Conservation (phyloP, 257 asterid species). For the Solanum chiquidenum region DNA sequence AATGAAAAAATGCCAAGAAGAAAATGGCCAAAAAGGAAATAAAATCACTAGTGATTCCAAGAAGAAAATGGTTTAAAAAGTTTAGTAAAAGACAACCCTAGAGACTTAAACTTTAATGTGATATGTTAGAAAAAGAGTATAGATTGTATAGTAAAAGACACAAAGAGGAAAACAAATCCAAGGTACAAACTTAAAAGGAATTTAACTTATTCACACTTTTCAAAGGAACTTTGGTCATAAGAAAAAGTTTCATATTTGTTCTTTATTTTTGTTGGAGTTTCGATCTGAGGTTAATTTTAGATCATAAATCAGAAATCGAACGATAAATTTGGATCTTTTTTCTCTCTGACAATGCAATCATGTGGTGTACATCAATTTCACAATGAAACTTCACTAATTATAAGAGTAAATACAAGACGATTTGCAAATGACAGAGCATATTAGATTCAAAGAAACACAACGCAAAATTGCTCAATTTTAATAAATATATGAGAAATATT, state of each 20-base stretch:
- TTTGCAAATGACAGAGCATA: neutral
- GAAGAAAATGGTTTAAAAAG: slow-evolving; percentile 25
- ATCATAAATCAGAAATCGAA: neutral
- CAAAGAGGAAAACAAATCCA: slow-evolving; percentile 45
- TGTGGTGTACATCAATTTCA: neutral
- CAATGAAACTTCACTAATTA: neutral
- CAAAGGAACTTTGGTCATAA: neutral
- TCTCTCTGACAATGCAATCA: neutral
- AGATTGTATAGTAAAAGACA: slow-evolving; percentile 42
- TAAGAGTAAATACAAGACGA: neutral
- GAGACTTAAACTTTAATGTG: slow-evolving; percentile 20
- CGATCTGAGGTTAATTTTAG: neutral
- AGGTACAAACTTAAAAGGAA: slow-evolving; percentile 34
- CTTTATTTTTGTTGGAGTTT: neutral
- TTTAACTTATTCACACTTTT: slow-evolving; percentile 18
- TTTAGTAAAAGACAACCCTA: slow-evolving; percentile 31
- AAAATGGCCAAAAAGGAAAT: slow-evolving; percentile 13
- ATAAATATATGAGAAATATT: neutral
- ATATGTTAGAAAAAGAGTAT: slow-evolving; percentile 22
- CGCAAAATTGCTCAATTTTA: neutral
- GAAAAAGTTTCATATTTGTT: neutral
- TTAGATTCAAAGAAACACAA: neutral
- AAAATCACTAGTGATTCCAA: slow-evolving; percentile 10
- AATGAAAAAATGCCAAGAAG: neutral
- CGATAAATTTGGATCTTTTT: neutral